phyloP scores from a whole-genome alignment of 116 monocot species.

The Papilionanthe hybrid region DNA sequence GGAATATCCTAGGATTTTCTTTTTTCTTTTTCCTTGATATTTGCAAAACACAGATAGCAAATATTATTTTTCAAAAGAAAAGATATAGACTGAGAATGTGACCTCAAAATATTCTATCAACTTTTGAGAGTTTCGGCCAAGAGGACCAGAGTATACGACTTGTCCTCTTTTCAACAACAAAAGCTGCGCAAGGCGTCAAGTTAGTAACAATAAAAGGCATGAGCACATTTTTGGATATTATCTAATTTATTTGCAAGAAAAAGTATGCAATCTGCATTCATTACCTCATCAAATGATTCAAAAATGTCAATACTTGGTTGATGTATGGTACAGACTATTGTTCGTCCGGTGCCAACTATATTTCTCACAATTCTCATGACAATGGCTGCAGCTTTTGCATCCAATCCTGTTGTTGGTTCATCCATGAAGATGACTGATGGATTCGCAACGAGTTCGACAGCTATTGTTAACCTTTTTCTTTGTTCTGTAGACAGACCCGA shows the following conservation, averaged over 20 bases:
- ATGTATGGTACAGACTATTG: conserved; percentile 21
- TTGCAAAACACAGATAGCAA: not conserved
- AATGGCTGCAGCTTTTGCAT: conserved; percentile 25
- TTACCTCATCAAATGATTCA: conserved; percentile 23
- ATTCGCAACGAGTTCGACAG: conserved; percentile 22
- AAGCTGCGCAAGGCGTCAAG: not conserved
- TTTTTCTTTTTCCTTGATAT: not conserved
- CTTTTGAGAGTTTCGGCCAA: conserved; percentile 9
- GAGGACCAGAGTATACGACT: conserved; percentile 9
- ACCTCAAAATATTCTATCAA: conserved; percentile 19
- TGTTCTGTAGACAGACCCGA: conserved; percentile 15
- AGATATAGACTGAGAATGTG: too few relatives aligned
- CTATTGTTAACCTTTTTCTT: conserved; percentile 21
- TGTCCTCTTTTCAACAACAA: not conserved
- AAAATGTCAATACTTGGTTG: conserved; percentile 26
- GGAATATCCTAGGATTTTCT: conserved; percentile 48
- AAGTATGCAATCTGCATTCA: not conserved
- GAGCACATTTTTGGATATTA: not conserved
- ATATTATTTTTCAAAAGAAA: not conserved
- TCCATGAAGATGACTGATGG: conserved; percentile 22
- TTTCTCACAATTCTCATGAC: conserved; percentile 20
- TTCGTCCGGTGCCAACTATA: conserved; percentile 12
- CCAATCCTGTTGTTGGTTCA: conserved; percentile 20
- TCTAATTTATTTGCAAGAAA: not conserved
- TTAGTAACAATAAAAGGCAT: too few relatives aligned